phyloP scores from a whole-genome alignment of 495 filamentous ascomycete genomes.

The Aspergillus olivimuriae region DNA sequence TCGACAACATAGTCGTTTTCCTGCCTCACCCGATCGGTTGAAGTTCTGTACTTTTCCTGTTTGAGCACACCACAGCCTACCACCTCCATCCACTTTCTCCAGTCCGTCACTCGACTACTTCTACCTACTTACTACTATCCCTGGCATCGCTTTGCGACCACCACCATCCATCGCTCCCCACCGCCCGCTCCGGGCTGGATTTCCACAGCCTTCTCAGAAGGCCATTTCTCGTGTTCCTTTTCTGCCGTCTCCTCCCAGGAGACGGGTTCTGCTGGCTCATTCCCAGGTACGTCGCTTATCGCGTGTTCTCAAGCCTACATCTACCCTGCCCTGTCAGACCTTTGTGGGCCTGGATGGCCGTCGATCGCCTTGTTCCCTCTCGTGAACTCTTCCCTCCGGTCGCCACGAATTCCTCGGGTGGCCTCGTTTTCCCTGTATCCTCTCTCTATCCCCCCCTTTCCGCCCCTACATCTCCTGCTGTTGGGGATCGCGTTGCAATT shows the following conservation, averaged over 20 bases:
- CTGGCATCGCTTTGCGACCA: conserved; percentile 30
- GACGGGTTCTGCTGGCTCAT: conserved; percentile 1
- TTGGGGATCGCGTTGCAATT: conserved; percentile 24
- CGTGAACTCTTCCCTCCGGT: not conserved
- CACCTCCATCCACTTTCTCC: conserved; percentile 3
- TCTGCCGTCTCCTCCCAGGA: not conserved
- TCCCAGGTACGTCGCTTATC: conserved; percentile 18
- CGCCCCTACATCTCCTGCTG: conserved; percentile 10
- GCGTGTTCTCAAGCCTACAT: conserved; percentile 1
- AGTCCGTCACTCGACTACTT: not conserved
- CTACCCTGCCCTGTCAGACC: conserved; percentile 1
- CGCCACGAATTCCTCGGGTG: conserved; percentile 2
- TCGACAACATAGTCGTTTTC: conserved; percentile 1
- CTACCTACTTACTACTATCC: conserved; percentile 19
- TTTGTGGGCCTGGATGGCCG: not conserved
- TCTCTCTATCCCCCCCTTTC: conserved; percentile 10
- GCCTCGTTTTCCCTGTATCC: conserved; percentile 5
- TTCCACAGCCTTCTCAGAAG: no score
- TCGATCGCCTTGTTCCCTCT: not conserved
- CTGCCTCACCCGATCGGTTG: conserved; percentile 17
- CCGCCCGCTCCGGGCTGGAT: no score
- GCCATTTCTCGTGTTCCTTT: not conserved
- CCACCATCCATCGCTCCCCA: not conserved
- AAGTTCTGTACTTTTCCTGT: conserved; percentile 16
- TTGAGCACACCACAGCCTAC: conserved; percentile 20